phyloP scores from a whole-genome alignment of 495 filamentous ascomycete genomes.

The Astrothelium macrocarpum region DNA sequence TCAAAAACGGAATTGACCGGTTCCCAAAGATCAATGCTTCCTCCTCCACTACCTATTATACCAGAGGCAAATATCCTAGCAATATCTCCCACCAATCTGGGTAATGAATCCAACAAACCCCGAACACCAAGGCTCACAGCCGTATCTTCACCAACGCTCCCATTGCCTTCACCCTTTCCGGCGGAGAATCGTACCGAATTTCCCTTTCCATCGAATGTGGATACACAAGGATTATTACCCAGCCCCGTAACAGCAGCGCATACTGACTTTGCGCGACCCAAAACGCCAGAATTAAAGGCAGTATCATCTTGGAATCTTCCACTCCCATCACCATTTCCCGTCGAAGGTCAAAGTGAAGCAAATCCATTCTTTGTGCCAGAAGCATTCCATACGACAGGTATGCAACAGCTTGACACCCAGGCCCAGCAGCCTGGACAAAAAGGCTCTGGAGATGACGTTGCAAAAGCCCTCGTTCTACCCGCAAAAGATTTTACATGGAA shows the following conservation, averaged over 20 bases:
- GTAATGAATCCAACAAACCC: conserved; percentile 5
- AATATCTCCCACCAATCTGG: background rate
- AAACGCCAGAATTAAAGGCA: conserved; percentile 7
- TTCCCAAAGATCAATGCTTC: conserved; percentile 8
- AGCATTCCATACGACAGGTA: background rate
- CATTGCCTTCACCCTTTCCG: conserved; percentile 30
- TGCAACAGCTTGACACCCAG: background rate
- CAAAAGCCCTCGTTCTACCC: background rate
- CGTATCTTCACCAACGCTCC: conserved; percentile 26
- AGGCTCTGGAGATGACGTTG: background rate
- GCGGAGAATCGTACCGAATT: conserved; percentile 13
- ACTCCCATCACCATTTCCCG: conserved; percentile 12
- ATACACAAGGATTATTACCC: background rate
- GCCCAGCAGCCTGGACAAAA: background rate
- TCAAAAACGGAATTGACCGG: background rate
- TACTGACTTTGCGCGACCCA: background rate
- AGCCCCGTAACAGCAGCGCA: background rate
- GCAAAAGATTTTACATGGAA: background rate
- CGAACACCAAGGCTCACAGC: conserved; percentile 15
- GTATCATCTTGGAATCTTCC: conserved; percentile 8
- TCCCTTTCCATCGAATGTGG: background rate
- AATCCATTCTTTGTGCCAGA: background rate
- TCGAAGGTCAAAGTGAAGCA: background rate
- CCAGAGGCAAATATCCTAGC: background rate
- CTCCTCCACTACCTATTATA: conserved; percentile 12